phyloP scores from a whole-genome alignment of 2,329 filamentous ascomycete species.

The Podosphaera fusca region DNA sequence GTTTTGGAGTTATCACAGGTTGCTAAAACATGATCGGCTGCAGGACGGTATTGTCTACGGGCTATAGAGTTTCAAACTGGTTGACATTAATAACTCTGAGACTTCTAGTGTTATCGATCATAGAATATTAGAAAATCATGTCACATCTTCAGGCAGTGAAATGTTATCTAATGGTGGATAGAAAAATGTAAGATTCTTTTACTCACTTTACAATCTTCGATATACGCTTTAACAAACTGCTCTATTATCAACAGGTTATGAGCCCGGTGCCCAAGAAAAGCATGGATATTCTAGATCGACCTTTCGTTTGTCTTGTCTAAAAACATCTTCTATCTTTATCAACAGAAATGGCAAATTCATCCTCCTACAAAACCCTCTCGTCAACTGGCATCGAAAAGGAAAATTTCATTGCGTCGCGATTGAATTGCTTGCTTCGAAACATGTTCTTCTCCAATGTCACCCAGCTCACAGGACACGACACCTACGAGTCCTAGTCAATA shows the following conservation, averaged over 20 bases:
- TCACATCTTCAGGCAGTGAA: too few relatives aligned
- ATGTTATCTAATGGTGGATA: too few relatives aligned
- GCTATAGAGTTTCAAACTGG: too few relatives aligned
- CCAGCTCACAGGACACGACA: not conserved
- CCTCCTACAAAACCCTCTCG: not conserved
- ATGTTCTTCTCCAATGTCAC: not conserved
- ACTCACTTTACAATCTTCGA: too few relatives aligned
- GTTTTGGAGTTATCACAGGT: too few relatives aligned
- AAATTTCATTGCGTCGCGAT: not conserved
- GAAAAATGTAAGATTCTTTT: too few relatives aligned
- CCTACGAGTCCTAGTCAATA: not conserved
- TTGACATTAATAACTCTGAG: too few relatives aligned
- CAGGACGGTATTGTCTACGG: too few relatives aligned
- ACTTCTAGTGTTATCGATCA: too few relatives aligned
- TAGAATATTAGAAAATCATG: too few relatives aligned
- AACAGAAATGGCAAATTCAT: not conserved
- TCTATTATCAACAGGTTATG: not conserved
- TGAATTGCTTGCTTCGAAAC: not conserved
- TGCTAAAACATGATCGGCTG: too few relatives aligned
- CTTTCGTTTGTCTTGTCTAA: not conserved
- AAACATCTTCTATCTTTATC: not conserved
- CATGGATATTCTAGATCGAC: not conserved
- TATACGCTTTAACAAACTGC: not conserved
- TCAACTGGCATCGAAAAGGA: not conserved
- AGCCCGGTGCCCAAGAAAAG: not conserved